Conservation (phyloP, 2,329 filamentous ascomycete genomes). For the Trichocomaceae sp. region DNA sequence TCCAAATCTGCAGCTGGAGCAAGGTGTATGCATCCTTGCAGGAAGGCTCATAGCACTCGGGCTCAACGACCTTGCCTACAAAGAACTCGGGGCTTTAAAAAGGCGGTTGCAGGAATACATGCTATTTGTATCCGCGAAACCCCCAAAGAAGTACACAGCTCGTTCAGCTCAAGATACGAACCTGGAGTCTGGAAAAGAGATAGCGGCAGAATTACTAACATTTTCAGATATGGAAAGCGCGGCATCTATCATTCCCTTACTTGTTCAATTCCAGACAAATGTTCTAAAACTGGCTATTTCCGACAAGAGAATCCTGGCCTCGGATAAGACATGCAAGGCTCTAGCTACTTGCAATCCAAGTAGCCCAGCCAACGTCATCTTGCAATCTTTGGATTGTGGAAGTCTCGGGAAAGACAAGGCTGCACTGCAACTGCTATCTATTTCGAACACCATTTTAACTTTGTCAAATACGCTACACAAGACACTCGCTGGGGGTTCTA, state of each 20-base stretch:
- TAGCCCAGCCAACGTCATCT: conserved; percentile 36
- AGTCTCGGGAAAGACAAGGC: conserved; percentile 34
- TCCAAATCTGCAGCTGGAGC: conserved; percentile 37
- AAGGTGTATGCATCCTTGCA: conserved; percentile 37
- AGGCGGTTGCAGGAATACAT: conserved; percentile 29
- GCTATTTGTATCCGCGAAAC: conserved; percentile 4
- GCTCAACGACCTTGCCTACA: conserved; percentile 35
- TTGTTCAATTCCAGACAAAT: conserved; percentile 37
- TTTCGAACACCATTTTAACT: conserved; percentile 37
- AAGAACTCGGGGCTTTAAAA: conserved; percentile 36
- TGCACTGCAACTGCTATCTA: conserved; percentile 38
- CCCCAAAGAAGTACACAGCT: conserved; percentile 12
- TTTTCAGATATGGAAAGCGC: conserved; percentile 27
- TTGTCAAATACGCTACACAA: conserved; percentile 23
- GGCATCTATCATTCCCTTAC: conserved; percentile 24
- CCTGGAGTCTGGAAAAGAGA: conserved; percentile 26
- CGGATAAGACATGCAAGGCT: conserved; percentile 27
- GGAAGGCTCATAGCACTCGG: conserved; percentile 37
- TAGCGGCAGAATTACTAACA: conserved; percentile 31
- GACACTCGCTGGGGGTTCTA: conserved; percentile 11
- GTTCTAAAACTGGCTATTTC: conserved; percentile 32
- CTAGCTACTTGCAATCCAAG: conserved; percentile 29
- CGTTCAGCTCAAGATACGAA: conserved; percentile 19
- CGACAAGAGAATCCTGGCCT: conserved; percentile 27
- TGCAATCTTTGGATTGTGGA: conserved; percentile 31